Percentiles rank a stretch among this genome's conserved stretches.
These are phyloP conservation scores for Flaveria bidentis DNA, from an alignment of 129 eudicot species.

Conservation along the genomic window DNA sequence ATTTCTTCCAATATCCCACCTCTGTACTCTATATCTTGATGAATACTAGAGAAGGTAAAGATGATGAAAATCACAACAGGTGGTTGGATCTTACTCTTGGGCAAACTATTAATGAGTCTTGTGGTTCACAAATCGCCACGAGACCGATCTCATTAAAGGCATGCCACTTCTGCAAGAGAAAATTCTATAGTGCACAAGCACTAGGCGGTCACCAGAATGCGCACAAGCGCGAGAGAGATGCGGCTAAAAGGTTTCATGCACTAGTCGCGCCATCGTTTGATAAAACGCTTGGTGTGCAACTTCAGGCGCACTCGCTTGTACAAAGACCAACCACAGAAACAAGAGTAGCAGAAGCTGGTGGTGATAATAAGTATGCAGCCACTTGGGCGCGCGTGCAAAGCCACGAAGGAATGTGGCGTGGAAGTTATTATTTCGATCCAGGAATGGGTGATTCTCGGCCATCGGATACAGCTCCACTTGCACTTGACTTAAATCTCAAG, in stretches of 20 bases:
- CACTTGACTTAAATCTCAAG: constrained; percentile 59
- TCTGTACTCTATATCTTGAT: constrained; percentile 24
- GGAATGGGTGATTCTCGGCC: constrained; percentile 44
- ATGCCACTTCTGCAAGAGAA: constrained; percentile 77
- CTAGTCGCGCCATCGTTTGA: constrained; percentile 40
- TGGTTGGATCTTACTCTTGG: constrained; percentile 77
- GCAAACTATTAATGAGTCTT: constrained; percentile 31
- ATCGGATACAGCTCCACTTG: constrained; percentile 19
- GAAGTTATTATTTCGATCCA: constrained; percentile 53
- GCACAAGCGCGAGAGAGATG: constrained; percentile 82
- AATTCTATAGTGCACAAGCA: constrained; percentile 84
- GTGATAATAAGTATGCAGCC: constrained; percentile 25
- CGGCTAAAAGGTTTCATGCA: constrained; percentile 60
- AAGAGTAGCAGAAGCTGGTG: constrained; percentile 27
- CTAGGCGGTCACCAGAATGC: constrained; percentile 91
- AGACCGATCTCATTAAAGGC: constrained; percentile 45
- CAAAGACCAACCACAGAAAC: constrained; percentile 38
- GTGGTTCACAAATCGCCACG: constrained; percentile 23
- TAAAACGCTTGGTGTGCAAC: constrained; percentile 49
- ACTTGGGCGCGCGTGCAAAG: constrained; percentile 30
- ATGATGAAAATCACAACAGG: constrained; percentile 30
- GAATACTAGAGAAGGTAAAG: constrained; percentile 36
- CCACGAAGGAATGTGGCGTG: constrained; percentile 62
- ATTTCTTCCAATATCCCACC: constrained; percentile 18
- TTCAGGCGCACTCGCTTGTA: constrained; percentile 63